Evolutionary conservation across 2,329 filamentous ascomycete genomes (phyloP).

Genomic region (Sphaceloma murrayae): DNA sequence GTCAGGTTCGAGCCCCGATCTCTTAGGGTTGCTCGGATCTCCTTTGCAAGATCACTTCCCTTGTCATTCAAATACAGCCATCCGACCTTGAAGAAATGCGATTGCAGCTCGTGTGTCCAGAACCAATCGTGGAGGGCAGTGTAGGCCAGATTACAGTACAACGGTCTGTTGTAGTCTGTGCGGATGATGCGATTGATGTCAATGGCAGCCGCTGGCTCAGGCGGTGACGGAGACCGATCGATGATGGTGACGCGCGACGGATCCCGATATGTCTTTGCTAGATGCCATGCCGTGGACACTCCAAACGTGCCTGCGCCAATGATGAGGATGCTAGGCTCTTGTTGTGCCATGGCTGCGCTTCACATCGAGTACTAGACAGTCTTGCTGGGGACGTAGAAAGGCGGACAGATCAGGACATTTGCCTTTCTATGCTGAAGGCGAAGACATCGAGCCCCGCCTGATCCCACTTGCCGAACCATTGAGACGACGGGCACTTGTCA

Average conservation of each 20-base stretch:
- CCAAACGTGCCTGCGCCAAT: conserved; percentile 58
- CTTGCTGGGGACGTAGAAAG: too few relatives aligned
- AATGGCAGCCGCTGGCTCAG: conserved; percentile 34
- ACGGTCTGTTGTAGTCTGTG: conserved; percentile 25
- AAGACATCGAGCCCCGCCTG: conserved; percentile 6
- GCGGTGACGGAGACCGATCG: conserved; percentile 44
- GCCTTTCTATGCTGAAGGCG: background rate
- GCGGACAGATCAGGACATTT: background rate
- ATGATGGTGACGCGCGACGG: conserved; percentile 44
- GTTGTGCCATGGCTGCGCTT: background rate
- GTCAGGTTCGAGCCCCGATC: conserved; percentile 35
- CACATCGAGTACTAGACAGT: background rate
- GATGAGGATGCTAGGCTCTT: conserved; percentile 38
- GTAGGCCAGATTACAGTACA: conserved; percentile 28
- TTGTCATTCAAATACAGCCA: conserved; percentile 48
- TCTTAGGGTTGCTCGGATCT: conserved; percentile 47
- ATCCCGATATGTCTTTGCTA: conserved; percentile 43
- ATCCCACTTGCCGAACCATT: conserved; percentile 1
- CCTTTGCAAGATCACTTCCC: conserved; percentile 38
- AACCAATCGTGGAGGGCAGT: conserved; percentile 33
- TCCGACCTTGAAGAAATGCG: conserved; percentile 50
- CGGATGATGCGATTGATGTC: conserved; percentile 28
- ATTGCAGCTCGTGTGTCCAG: conserved; percentile 24
- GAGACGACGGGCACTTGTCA: background rate
- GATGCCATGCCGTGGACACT: conserved; percentile 55